Conservation (phyloP, 2,329 filamentous ascomycete species). For the Seiridium cupressi region DNA sequence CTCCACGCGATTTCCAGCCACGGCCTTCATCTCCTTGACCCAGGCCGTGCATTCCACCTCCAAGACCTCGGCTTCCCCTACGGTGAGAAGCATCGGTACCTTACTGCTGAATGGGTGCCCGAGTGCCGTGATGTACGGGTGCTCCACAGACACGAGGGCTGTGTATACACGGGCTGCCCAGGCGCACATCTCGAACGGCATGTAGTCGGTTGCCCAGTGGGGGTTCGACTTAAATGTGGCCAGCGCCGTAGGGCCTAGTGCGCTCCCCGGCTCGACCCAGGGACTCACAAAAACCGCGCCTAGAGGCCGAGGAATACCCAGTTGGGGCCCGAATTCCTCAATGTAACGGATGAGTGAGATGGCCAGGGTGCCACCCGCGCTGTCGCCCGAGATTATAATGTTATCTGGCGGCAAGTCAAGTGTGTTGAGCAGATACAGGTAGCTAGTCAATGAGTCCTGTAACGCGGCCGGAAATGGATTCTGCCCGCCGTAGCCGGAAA, state of each 20-base stretch:
- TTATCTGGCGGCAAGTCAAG: slow-evolving; percentile 33
- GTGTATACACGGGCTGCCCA: neutral
- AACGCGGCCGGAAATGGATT: slow-evolving; percentile 42
- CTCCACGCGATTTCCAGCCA: neutral
- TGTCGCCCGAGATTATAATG: slow-evolving; percentile 43
- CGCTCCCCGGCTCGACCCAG: slow-evolving; percentile 13
- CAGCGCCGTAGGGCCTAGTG: neutral
- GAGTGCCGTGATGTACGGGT: neutral
- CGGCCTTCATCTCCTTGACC: neutral
- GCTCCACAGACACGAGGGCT: neutral
- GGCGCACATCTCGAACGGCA: neutral
- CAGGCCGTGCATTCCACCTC: neutral
- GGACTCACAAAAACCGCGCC: slow-evolving; percentile 32
- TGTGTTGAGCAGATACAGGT: slow-evolving; percentile 37
- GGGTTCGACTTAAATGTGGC: neutral
- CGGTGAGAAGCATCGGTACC: neutral
- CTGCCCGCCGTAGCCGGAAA: slow-evolving; percentile 33
- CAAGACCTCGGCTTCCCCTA: neutral
- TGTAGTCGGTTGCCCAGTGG: neutral
- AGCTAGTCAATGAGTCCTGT: slow-evolving; percentile 41
- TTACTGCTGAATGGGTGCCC: neutral
- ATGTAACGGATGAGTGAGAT: slow-evolving; percentile 43
- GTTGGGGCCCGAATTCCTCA: slow-evolving; percentile 30
- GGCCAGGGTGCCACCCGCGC: slow-evolving; percentile 41
- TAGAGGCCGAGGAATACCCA: slow-evolving; percentile 30